Evolutionary conservation across 345 rosid species (phyloP), one percentile per base, ranked within the genome.

Genomic region (Melastoma malabathricum): DNA sequence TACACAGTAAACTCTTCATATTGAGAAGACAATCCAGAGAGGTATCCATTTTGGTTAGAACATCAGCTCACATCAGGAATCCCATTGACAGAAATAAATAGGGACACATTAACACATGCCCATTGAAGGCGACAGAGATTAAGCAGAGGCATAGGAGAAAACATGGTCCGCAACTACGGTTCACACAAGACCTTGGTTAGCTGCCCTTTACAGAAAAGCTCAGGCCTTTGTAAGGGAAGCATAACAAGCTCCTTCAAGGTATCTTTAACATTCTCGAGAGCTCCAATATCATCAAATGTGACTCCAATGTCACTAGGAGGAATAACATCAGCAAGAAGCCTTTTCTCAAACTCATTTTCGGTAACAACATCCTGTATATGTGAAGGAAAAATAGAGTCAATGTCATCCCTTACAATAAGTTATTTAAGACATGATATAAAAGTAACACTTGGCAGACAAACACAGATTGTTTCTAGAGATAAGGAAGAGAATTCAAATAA

Each of bases 181-280:
- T 34, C 41, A 57, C 19, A 48, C 1, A 41, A 54, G 17, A 88
- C 97, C 84, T 88, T 80, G 60, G 97, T 82, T 59, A 88, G 59
- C 51, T 88, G 77, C 59, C 97, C 92, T 60, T 78, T 88, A 81
- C 90, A 76, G 65, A 85, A 89, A 59, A 89, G 83, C 58, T 89
- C 93, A 54, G 93, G 95, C 71, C 87, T 74, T 63, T 81, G 83
- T 50, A 89, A 59, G 56, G 97, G 97, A 64, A 89, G 93, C 86
- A 85, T 82, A 64, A 89, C 87, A 69, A 89, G 75, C 72, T 89
- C 95, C 67, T 82, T 85, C 62, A 89, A 68, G 43, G 95, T 77
- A 70, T 89, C 87, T 75, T 85, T 89, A 55, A 89, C 95, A 62
- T 81, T 79, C 63, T 85, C 89, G 64, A 89, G 89, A 34, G 93